phyloP scores from a whole-genome alignment of 345 rosid species.

The Melaleuca quinquenervia region DNA sequence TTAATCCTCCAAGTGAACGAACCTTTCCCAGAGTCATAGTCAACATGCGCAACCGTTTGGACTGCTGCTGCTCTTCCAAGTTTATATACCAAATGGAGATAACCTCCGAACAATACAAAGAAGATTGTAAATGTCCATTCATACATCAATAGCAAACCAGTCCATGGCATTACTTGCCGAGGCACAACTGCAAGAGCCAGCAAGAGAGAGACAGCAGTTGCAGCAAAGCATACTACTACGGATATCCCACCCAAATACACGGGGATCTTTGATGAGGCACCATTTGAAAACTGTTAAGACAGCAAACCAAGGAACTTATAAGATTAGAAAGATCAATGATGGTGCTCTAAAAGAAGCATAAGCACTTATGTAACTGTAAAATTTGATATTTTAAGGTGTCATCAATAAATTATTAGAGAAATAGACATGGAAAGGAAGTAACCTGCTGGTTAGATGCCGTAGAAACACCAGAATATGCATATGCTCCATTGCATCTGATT shows the following conservation, averaged over 20 bases:
- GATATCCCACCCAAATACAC: slow-evolving; percentile 57
- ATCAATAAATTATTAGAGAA: background rate
- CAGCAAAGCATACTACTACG: slow-evolving; percentile 36
- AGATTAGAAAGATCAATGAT: background rate
- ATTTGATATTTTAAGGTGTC: background rate
- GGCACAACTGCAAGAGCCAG: slow-evolving; percentile 59
- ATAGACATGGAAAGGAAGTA: background rate
- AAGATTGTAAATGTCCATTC: slow-evolving; percentile 84
- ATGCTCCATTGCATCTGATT: slow-evolving; percentile 44
- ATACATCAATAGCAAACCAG: slow-evolving; percentile 69
- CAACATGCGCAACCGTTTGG: slow-evolving; percentile 38
- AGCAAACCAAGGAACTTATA: slow-evolving; percentile 4
- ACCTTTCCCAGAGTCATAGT: slow-evolving; percentile 78
- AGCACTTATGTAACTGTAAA: background rate
- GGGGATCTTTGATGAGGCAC: slow-evolving; percentile 48
- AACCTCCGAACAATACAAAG: slow-evolving; percentile 53
- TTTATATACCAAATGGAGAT: slow-evolving; percentile 41
- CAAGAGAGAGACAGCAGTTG: slow-evolving; percentile 44
- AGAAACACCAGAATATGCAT: slow-evolving; percentile 49
- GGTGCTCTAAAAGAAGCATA: background rate
- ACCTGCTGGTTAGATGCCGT: slow-evolving; percentile 49
- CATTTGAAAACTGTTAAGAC: slow-evolving; percentile 32
- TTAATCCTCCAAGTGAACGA: background rate
- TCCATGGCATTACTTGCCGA: slow-evolving; percentile 86
- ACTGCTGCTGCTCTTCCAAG: slow-evolving; percentile 49